phyloP scores from a whole-genome alignment of 345 rosid genomes.

The Populus tremula region DNA sequence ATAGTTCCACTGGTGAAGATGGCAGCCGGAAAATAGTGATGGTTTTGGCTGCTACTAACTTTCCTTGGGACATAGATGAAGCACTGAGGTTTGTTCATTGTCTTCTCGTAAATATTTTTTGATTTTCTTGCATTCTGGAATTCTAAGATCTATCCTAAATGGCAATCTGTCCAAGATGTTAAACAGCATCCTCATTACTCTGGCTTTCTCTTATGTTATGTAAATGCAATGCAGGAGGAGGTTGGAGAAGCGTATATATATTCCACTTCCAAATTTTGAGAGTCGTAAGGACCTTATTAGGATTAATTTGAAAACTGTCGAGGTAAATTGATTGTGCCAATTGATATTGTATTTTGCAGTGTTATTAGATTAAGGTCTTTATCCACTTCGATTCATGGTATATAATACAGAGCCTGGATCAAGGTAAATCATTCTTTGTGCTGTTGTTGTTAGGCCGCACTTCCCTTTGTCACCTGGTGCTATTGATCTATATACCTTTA shows the following conservation, averaged over 20 bases:
- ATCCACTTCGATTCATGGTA: not conserved
- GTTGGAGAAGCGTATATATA: conserved; percentile 96
- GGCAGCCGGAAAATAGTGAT: conserved; percentile 95
- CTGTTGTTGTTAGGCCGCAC: not conserved
- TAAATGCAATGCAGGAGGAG: conserved; percentile 73
- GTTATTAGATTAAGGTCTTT: not conserved
- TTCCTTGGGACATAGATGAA: conserved; percentile 99
- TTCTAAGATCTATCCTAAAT: not conserved
- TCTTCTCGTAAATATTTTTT: not conserved
- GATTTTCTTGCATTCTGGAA: not conserved
- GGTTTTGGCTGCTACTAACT: conserved; percentile 99
- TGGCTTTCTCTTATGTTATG: conserved; percentile 9
- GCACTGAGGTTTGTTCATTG: conserved; percentile 70
- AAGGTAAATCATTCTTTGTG: not conserved
- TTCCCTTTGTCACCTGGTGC: not conserved
- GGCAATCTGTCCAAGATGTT: not conserved
- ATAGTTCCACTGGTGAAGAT: conserved; percentile 84
- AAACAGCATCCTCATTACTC: not conserved
- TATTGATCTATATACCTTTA: too few species aligned
- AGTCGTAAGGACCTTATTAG: conserved; percentile 95
- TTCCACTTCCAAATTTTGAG: conserved; percentile 97
- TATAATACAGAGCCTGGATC: not conserved
- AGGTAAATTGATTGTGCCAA: conserved; percentile 46
- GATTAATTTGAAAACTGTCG: conserved; percentile 92
- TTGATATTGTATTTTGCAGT: not conserved